Evolutionary conservation across 1,284 basidiomycete species (phyloP).

Genomic region (Trichosporon asahii): DNA sequence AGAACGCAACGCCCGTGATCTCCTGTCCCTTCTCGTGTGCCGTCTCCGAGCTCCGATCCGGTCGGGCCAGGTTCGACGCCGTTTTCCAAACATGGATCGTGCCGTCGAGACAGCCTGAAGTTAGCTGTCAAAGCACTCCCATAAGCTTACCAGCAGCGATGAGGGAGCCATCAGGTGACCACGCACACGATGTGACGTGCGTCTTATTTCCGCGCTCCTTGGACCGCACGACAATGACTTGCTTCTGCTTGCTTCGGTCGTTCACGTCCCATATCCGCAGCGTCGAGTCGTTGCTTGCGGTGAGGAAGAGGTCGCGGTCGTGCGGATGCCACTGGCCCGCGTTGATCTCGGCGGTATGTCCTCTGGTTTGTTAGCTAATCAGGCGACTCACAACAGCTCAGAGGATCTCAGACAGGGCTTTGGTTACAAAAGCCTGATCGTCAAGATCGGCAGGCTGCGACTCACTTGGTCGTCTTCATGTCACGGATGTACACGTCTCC

Average conservation of each 20-base stretch:
- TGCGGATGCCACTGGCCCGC: conserved; percentile 89
- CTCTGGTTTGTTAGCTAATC: conserved; percentile 57
- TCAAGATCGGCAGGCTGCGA: too few species aligned
- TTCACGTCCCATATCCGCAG: conserved; percentile 93
- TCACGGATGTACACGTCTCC: conserved; percentile 98
- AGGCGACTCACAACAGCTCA: too few species aligned
- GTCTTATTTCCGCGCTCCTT: conserved; percentile 94
- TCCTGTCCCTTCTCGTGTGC: conserved; percentile 81
- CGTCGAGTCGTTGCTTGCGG: conserved; percentile 90
- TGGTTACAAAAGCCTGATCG: too few species aligned
- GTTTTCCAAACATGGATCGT: conserved; percentile 89
- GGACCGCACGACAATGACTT: conserved; percentile 91
- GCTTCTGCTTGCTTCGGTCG: conserved; percentile 82
- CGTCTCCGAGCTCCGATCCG: conserved; percentile 75
- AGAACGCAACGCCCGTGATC: conserved; percentile 78
- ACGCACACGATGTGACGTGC: conserved; percentile 80
- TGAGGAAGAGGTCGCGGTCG: conserved; percentile 77
- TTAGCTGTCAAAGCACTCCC: conserved; percentile 15
- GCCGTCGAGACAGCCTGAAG: conserved; percentile 78
- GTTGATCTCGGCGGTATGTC: conserved; percentile 88
- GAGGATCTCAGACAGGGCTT: too few species aligned
- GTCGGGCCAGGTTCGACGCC: conserved; percentile 85
- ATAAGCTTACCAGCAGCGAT: conserved; percentile 72
- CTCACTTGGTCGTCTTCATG: conserved; percentile 91
- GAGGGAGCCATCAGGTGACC: conserved; percentile 76